Conservation (phyloP, 176 grass and related monocot species). For the Triticum dicoccoides region DNA sequence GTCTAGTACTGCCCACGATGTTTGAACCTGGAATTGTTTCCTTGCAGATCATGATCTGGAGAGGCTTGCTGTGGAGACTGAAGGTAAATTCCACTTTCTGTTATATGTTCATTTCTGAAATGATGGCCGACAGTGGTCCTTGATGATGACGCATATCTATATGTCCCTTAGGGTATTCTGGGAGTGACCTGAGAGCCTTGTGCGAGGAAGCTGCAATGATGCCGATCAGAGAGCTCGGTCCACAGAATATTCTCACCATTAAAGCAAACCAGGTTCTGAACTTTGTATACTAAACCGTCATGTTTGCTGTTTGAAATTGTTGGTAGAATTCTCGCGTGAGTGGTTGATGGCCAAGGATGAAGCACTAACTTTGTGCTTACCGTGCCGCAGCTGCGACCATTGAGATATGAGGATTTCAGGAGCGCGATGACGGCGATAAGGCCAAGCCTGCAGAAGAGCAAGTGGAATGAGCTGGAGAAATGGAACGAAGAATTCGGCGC, state of each 20-base stretch:
- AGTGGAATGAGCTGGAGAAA: constrained; percentile 73
- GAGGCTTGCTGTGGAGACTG: constrained; percentile 72
- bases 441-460: constrained; percentile 15
- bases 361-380: background rate
- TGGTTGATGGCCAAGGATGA: background rate
- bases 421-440: constrained; percentile 70
- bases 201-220: constrained; percentile 98
- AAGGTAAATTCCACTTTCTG: constrained; percentile 57
- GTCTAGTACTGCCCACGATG: background rate
- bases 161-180: constrained; percentile 79
- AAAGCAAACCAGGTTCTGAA: constrained; percentile 77
- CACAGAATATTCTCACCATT: constrained; percentile 81
- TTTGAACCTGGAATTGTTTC: constrained; percentile 11
- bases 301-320: background rate
- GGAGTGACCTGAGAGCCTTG: constrained; percentile 88
- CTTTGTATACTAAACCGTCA: background rate
- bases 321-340: background rate
- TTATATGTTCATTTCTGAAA: constrained; percentile 13
- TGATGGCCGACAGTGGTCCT: constrained; percentile 3
- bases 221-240: constrained; percentile 92
- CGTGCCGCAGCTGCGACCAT: constrained; percentile 50
- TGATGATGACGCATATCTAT: background rate
- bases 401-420: constrained; percentile 74
- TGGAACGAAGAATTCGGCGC: constrained; percentile 95
- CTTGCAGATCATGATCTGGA: constrained; percentile 70